These are phyloP conservation scores for Aethionema arabicum DNA, from an alignment of 345 rosid species.

Conservation along the genomic window DNA sequence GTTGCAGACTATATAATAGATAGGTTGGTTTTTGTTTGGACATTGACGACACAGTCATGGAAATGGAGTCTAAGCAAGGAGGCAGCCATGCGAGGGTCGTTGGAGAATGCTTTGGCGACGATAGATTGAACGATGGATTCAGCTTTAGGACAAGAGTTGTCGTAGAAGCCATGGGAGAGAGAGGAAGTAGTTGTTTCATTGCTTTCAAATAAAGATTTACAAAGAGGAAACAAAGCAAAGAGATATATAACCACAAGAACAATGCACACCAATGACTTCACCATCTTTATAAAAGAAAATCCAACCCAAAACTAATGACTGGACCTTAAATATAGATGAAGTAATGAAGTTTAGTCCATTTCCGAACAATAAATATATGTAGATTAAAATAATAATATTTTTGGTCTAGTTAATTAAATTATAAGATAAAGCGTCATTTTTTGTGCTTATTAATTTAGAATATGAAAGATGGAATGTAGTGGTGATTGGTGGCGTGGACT, in stretches of 20 bases:
- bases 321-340: too few species aligned
- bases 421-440: too few species aligned
- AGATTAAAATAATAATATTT: too few species aligned
- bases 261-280: conserved; percentile 26
- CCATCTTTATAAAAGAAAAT: conserved; percentile 28
- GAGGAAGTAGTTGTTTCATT: conserved; percentile 19
- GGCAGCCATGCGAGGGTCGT: conserved; percentile 71
- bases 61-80: conserved; percentile 68
- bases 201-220: conserved; percentile 28
- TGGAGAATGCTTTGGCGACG: conserved; percentile 50
- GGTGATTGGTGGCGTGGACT: not conserved
- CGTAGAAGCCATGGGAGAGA: conserved; percentile 59
- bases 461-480: not conserved
- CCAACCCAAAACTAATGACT: too few species aligned
- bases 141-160: conserved; percentile 60
- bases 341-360: too few species aligned
- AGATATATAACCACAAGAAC: conserved; percentile 36
- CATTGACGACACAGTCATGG: conserved; percentile 79
- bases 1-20: not conserved
- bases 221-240: conserved; percentile 43
- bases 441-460: not conserved
- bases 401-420: too few species aligned
- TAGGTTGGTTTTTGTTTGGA: conserved; percentile 23
- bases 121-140: conserved; percentile 46
- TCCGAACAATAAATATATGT: too few species aligned